Evolutionary conservation across 164 flowering plant genomes (phyloP), one percentile per base, ranked within the genome.

Genomic region (Vitis amurensis): DNA sequence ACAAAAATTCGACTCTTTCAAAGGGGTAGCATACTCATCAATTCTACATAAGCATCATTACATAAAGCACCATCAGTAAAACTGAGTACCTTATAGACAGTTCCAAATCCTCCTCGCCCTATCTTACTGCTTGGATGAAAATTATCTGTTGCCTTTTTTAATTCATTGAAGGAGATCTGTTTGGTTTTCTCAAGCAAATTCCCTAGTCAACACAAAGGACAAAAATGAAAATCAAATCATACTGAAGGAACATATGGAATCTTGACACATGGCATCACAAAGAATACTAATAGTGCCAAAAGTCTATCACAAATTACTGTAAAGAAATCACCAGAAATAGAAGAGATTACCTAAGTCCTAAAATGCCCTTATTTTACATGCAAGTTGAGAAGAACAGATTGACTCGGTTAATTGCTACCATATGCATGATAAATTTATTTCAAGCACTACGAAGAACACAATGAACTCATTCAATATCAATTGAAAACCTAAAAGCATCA

Each of bases 41-140:
- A 59, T 3, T 3, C 17, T 37, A 6, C 44, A 37, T 31, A 31
- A 31, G 44, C 44, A 31, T 31, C 44, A 31, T 4, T 31, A 31
- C 44, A 31, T 37, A 37, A 37, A 49, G n/a, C 49, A 14, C 13
- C 12, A 56, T 9, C 27, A 23, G 53, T 37, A 31, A 72, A 62
- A 8, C 11, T 12, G 61, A 72, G 29, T 83, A 90, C 95, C 91
- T 87, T 86, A 77, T 85, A 88, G 64, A 90, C 95, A 27, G 78
- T 81, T 62, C 96, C 96, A 77, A 89, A 91, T 61, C 96, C 96
- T 71, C 96, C 96, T 68, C 88, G 77, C 2, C 96, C 96, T 37
- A 91, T 78, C 72, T 74, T 86, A 70, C 86, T 87, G 79, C 81
- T 85, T 16, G 68, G 11, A 73, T 86, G 78, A 64, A 89, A 91